Evolutionary conservation across 495 filamentous ascomycete species (phyloP).

Genomic region (Penicillium dipodomyicola): DNA sequence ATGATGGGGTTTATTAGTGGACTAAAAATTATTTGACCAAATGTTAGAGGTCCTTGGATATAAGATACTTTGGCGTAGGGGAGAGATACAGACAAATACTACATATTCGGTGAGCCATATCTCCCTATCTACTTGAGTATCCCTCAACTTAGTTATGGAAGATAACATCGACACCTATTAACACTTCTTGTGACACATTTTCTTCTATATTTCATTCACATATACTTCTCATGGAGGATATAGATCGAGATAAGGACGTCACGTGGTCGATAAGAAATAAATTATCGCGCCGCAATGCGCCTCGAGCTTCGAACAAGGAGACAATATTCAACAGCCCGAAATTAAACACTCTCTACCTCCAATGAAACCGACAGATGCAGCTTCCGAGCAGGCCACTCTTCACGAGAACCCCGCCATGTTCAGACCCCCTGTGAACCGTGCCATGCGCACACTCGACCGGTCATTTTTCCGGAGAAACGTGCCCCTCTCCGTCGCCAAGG

Average conservation of each 20-base stretch:
- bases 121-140: not conserved
- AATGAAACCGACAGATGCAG: constrained; percentile 30
- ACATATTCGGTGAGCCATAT: not conserved
- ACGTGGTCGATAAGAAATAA: constrained; percentile 27
- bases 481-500: constrained; percentile 71
- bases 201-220: not conserved
- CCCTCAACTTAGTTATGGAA: not conserved
- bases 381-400: constrained; percentile 17
- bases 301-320: constrained; percentile 10
- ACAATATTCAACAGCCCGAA: constrained; percentile 5
- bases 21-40: not conserved
- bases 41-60: too few relatives aligned
- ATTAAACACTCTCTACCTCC: constrained; percentile 14
- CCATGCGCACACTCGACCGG: constrained; percentile 75
- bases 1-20: too few relatives aligned
- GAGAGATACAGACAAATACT: not conserved
- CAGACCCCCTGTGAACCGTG: constrained; percentile 78
- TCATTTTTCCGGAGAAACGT: constrained; percentile 75
- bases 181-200: not conserved
- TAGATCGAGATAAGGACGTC: constrained; percentile 41
- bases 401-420: constrained; percentile 56
- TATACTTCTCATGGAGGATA: not conserved
- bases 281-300: constrained; percentile 12
- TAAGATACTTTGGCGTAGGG: not conserved
- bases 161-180: not conserved